Evolutionary conservation across 768 basidiomycete species (phyloP).

Genomic region (Xerocomus spinulosus): DNA sequence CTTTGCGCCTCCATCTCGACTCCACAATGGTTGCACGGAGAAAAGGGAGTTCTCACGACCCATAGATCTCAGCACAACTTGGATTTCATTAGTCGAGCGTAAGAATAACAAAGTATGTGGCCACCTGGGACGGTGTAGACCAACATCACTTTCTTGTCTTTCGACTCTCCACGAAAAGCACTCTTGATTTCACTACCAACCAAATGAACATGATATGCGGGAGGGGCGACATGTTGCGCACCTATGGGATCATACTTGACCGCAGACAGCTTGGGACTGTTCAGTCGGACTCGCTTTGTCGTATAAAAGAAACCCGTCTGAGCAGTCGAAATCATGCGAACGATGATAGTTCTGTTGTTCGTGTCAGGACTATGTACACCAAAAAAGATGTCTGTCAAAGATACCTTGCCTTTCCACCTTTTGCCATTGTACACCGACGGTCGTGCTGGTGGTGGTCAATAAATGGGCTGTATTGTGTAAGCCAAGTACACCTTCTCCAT

Average conservation of each 20-base stretch:
- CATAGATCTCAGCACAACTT: too few relatives aligned
- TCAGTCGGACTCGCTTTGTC: conserved; percentile 60
- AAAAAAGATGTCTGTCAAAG: background rate
- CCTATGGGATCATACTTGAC: conserved; percentile 90
- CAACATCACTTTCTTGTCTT: conserved; percentile 57
- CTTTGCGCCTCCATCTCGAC: background rate
- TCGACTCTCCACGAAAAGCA: conserved; percentile 75
- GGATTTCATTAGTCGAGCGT: background rate
- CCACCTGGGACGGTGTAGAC: background rate
- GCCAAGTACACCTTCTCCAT: background rate
- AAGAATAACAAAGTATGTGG: background rate
- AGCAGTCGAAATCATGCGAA: conserved; percentile 86
- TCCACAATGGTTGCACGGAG: background rate
- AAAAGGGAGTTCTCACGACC: background rate
- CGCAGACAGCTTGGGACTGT: conserved; percentile 76
- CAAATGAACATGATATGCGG: background rate
- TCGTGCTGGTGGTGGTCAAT: background rate
- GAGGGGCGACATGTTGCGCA: conserved; percentile 33
- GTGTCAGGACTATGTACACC: background rate
- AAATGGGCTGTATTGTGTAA: conserved; percentile 14
- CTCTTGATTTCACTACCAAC: conserved; percentile 56
- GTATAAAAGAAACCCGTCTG: conserved; percentile 93
- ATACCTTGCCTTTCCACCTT: conserved; percentile 59
- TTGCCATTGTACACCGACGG: conserved; percentile 41
- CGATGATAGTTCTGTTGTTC: conserved; percentile 64